Conservation (phyloP, 441 rosid genomes). For the Gossypium aridum region DNA sequence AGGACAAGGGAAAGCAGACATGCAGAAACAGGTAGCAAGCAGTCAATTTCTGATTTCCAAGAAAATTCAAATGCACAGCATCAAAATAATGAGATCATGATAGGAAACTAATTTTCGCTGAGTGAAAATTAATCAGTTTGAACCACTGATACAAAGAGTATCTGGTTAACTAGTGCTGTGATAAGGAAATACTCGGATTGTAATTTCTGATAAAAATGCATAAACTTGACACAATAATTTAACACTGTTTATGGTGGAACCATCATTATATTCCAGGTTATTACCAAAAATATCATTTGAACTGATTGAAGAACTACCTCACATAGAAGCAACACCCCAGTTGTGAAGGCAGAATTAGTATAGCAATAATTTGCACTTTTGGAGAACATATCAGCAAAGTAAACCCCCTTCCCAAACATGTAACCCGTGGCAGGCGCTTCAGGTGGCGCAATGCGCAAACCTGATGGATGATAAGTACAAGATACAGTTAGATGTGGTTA, state of each 20-base stretch:
- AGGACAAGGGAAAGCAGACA: background rate
- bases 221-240: background rate
- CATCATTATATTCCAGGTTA: background rate
- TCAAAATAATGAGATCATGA: background rate
- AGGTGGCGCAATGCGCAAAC: constrained; percentile 90
- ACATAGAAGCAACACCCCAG: constrained; percentile 81
- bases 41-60: background rate
- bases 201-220: background rate
- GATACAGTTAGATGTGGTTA: constrained; percentile 16
- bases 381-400: constrained; percentile 97
- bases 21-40: constrained; percentile 2
- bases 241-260: background rate
- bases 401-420: constrained; percentile 96
- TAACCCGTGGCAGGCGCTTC: constrained; percentile 89
- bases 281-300: background rate
- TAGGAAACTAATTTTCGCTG: background rate
- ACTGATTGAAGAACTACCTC: constrained; percentile 43
- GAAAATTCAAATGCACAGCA: constrained; percentile 3
- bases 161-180: background rate
- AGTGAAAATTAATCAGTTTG: constrained; percentile 4
- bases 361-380: constrained; percentile 89
- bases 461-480: constrained; percentile 34
- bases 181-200: background rate
- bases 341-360: constrained; percentile 32
- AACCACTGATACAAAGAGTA: background rate